These are phyloP conservation scores for Nasturtium officinale DNA, from an alignment of 345 rosid genomes.

Conservation along the genomic window DNA sequence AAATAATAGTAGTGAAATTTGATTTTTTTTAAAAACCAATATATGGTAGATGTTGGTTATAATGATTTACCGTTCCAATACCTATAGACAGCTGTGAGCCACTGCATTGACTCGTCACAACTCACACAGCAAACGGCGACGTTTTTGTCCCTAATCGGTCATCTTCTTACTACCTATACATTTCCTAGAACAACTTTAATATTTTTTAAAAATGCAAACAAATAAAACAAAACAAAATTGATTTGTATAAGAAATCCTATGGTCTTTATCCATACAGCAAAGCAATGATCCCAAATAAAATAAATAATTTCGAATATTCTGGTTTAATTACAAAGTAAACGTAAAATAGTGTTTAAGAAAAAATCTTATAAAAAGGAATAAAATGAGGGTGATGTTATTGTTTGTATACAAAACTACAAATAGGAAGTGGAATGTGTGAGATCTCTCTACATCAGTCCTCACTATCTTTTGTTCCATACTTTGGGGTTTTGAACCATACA, in stretches of 20 bases:
- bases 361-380: conserved; percentile 15
- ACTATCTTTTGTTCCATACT: conserved; percentile 36
- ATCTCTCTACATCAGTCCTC: conserved; percentile 39
- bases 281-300: conserved; percentile 12
- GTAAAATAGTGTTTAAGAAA: background rate
- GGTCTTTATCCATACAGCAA: conserved; percentile 30
- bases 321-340: conserved; percentile 1
- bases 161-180: conserved; percentile 13
- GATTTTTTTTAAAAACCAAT: no score
- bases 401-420: conserved; percentile 41
- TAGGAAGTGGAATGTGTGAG: conserved; percentile 39
- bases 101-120: conserved; percentile 32
- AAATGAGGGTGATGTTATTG: conserved; percentile 41
- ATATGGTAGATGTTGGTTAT: conserved; percentile 34
- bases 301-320: conserved; percentile 13
- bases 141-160: conserved; percentile 28
- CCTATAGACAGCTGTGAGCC: conserved; percentile 37
- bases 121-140: conserved; percentile 17
- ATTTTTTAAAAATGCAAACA: background rate
- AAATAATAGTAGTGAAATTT: background rate
- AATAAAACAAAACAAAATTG: background rate
- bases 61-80: conserved; percentile 23
- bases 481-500: conserved; percentile 30
- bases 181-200: background rate
- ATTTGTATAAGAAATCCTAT: conserved; percentile 4